Evolutionary conservation across 306 rosid genomes (phyloP).

Genomic region (Betula pendula): DNA sequence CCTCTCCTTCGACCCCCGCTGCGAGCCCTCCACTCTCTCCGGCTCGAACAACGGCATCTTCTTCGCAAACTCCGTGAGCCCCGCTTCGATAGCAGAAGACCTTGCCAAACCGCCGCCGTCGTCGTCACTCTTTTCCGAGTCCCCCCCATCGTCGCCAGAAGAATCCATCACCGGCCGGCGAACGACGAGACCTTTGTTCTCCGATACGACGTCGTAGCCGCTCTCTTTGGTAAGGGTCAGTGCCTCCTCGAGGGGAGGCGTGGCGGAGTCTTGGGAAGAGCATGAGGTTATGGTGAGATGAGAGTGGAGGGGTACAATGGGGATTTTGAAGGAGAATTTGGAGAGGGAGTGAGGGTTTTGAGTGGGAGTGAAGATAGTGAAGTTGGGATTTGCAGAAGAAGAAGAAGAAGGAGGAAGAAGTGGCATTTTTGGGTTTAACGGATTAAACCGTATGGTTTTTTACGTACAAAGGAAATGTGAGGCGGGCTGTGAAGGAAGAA

Average conservation of each 20-base stretch:
- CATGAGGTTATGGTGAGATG: constrained; percentile 36
- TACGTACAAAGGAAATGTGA: constrained; percentile 32
- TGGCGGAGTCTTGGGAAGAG: constrained; percentile 53
- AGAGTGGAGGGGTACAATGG: constrained; percentile 46
- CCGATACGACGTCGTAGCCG: constrained; percentile 9
- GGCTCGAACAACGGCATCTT: constrained; percentile 87
- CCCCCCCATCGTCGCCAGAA: constrained; percentile 32
- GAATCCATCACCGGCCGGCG: constrained; percentile 81
- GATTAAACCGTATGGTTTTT: constrained; percentile 37
- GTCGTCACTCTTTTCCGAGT: constrained; percentile 19
- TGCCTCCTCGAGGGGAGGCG: constrained; percentile 41
- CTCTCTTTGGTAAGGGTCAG: not conserved
- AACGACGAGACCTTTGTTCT: constrained; percentile 43
- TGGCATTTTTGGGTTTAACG: constrained; percentile 51
- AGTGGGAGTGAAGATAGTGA: constrained; percentile 56
- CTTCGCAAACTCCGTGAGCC: constrained; percentile 66
- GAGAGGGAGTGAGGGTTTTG: constrained; percentile 42
- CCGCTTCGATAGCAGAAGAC: constrained; percentile 44
- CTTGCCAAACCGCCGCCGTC: not conserved
- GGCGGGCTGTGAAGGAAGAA: constrained; percentile 44
- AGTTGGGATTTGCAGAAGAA: constrained; percentile 48
- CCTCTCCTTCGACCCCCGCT: constrained; percentile 48
- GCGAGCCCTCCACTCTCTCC: constrained; percentile 33
- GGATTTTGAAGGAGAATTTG: constrained; percentile 49
- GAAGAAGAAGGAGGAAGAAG: constrained; percentile 37